A percentile compares a stretch with the other conserved stretches of the same genome.
These are phyloP conservation scores for Grosmannia huntii DNA, from an alignment of 2,329 filamentous ascomycete genomes.

Conservation along the genomic window DNA sequence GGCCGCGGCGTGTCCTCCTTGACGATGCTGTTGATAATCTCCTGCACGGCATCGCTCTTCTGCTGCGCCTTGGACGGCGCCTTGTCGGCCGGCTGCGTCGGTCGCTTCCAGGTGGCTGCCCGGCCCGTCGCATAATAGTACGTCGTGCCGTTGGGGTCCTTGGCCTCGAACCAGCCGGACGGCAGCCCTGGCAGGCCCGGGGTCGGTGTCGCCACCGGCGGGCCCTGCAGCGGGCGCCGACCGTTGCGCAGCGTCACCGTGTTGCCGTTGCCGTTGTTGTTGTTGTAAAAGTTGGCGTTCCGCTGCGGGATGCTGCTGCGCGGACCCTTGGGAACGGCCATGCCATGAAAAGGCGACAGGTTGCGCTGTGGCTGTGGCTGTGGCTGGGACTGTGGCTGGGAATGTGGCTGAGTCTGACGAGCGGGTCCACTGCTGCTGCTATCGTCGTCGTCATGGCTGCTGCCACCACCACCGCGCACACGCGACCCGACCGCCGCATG, in stretches of 20 bases:
- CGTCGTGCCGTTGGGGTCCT: slow-evolving; percentile 53
- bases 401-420: not conserved
- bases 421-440: not conserved
- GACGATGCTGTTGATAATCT: slow-evolving; percentile 75
- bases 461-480: slow-evolving; percentile 26
- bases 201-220: not conserved
- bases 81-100: slow-evolving; percentile 56
- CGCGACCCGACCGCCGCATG: slow-evolving; percentile 38
- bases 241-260: slow-evolving; percentile 36
- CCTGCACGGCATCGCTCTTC: slow-evolving; percentile 63
- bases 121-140: slow-evolving; percentile 82
- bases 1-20: slow-evolving; percentile 43
- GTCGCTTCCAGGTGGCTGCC: slow-evolving; percentile 69
- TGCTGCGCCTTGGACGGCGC: slow-evolving; percentile 49
- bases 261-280: not conserved
- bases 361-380: not conserved
- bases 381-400: not conserved
- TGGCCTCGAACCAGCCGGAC: slow-evolving; percentile 73
- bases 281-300: slow-evolving; percentile 34
- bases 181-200: slow-evolving; percentile 38
- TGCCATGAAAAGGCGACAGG: slow-evolving; percentile 26
- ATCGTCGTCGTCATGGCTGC: slow-evolving; percentile 18
- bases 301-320: slow-evolving; percentile 47
- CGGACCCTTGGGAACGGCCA: slow-evolving; percentile 44
- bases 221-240: not conserved